Evolutionary conservation across 2,329 filamentous ascomycete genomes (phyloP).

Genomic region (Hypomyces perniciosus): DNA sequence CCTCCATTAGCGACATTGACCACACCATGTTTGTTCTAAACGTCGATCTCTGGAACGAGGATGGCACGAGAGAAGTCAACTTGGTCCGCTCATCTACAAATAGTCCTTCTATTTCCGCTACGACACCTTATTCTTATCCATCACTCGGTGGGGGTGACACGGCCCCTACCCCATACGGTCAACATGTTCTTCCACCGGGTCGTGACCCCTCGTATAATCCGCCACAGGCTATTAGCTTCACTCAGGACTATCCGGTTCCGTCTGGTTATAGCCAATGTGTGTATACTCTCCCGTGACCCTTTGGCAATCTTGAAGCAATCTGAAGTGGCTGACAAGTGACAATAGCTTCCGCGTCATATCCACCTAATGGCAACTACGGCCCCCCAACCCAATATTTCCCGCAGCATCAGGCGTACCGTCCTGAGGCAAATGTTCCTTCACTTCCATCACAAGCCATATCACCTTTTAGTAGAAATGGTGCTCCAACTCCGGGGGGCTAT

Average conservation of each 20-base stretch:
- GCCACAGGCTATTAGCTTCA: constrained; percentile 25
- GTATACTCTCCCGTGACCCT: neutral
- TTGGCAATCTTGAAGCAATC: neutral
- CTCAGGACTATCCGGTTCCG: constrained; percentile 28
- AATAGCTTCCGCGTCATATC: constrained; percentile 23
- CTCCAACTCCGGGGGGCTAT: constrained; percentile 19
- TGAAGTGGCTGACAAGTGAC: neutral
- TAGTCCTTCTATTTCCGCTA: constrained; percentile 72
- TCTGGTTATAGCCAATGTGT: constrained; percentile 28
- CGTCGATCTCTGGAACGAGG: constrained; percentile 63
- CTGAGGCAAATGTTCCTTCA: constrained; percentile 22
- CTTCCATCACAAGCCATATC: constrained; percentile 23
- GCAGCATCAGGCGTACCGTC: constrained; percentile 25
- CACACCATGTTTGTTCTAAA: constrained; percentile 49
- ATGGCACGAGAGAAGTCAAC: constrained; percentile 59
- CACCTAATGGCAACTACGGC: constrained; percentile 27
- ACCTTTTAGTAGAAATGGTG: constrained; percentile 23
- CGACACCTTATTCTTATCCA: constrained; percentile 69
- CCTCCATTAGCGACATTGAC: constrained; percentile 28
- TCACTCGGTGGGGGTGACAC: constrained; percentile 35
- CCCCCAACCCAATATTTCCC: constrained; percentile 34
- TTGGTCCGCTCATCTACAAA: constrained; percentile 59
- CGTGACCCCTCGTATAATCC: constrained; percentile 30
- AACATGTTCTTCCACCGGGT: constrained; percentile 32
- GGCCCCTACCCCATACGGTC: constrained; percentile 23